Evolutionary conservation across 331 rosid genomes (phyloP).

Genomic region (Erythrophleum ivorense): DNA sequence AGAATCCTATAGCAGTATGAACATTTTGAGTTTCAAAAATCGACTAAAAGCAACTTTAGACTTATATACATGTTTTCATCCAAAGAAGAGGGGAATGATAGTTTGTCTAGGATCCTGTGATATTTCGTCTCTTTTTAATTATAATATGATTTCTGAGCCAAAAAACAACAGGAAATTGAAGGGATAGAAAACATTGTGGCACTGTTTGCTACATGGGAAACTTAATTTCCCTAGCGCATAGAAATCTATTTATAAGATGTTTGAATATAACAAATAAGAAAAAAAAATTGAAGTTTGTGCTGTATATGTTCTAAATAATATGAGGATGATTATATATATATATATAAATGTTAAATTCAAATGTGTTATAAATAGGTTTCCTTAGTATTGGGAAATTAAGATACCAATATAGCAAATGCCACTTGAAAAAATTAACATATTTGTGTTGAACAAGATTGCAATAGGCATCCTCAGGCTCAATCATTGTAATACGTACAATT

Average conservation of each 20-base stretch:
- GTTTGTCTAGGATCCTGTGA: background rate
- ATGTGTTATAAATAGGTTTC: too few species aligned
- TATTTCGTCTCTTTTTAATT: background rate
- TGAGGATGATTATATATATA: too few species aligned
- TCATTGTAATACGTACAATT: background rate
- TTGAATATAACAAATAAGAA: too few species aligned
- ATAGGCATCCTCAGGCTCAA: background rate
- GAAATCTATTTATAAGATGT: too few species aligned
- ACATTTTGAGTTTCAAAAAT: constrained; percentile 4
- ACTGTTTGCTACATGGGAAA: too few species aligned
- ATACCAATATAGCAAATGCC: too few species aligned
- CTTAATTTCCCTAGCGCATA: background rate
- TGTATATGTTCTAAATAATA: too few species aligned
- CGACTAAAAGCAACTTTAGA: background rate
- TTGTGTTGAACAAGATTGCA: background rate
- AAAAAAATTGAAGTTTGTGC: too few species aligned
- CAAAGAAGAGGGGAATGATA: background rate
- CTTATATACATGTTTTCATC: background rate
- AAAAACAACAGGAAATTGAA: background rate
- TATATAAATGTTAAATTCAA: too few species aligned
- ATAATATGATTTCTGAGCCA: background rate
- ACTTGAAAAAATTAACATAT: too few species aligned
- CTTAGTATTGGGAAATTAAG: too few species aligned
- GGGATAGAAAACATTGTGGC: background rate
- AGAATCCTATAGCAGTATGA: background rate